These are phyloP conservation scores for Colletotrichum agaves DNA, from an alignment of 2,329 filamentous ascomycete genomes.

Conservation along the genomic window DNA sequence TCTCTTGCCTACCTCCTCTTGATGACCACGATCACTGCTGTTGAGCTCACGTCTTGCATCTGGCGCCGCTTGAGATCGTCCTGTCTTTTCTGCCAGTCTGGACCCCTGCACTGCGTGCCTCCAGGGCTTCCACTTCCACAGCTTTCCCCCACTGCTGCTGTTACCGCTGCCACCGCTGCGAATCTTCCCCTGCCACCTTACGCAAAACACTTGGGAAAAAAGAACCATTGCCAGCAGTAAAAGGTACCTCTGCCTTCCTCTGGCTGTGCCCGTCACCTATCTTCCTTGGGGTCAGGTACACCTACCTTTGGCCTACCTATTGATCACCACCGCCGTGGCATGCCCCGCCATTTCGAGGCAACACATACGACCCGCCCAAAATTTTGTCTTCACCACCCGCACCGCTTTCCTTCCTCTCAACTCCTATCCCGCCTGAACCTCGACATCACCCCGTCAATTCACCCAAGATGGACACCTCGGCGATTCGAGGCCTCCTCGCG, in stretches of 20 bases:
- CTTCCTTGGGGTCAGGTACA: background rate
- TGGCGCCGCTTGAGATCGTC: slow-evolving; percentile 1
- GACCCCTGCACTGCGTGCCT: too few relatives aligned
- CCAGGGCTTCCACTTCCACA: too few relatives aligned
- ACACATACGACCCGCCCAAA: slow-evolving; percentile 39
- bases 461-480: slow-evolving; percentile 75
- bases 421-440: slow-evolving; percentile 38
- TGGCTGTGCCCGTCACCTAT: background rate
- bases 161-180: background rate
- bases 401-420: slow-evolving; percentile 38
- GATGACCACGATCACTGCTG: background rate
- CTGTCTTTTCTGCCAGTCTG: slow-evolving; percentile 17
- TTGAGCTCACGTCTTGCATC: background rate
- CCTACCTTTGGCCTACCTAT: background rate
- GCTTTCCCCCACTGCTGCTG: too few relatives aligned
- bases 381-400: slow-evolving; percentile 39
- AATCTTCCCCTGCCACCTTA: slow-evolving; percentile 1
- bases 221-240: background rate
- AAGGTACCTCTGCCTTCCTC: slow-evolving; percentile 1
- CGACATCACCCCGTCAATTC: slow-evolving; percentile 38
- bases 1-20: background rate
- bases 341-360: slow-evolving; percentile 40
- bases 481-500: slow-evolving; percentile 80
- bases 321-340: slow-evolving; percentile 31
- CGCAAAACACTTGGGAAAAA: background rate